Conservation (phyloP, 2,329 filamentous ascomycete genomes). For the Ophiosphaerella korrae region DNA sequence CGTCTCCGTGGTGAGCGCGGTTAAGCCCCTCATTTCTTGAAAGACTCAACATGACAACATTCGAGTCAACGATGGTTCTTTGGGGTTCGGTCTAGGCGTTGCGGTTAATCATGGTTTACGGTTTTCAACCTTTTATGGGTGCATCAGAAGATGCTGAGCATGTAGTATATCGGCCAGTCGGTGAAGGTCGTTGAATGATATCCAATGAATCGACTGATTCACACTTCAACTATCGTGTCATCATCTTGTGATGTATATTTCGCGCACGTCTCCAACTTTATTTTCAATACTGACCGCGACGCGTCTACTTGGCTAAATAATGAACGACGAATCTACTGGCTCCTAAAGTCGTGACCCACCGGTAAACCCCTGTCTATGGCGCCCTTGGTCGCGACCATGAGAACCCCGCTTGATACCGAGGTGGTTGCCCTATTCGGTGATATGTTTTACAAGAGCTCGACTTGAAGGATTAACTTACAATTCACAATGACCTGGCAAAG, state of each 20-base stretch:
- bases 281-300: too few species aligned
- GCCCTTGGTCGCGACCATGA: constrained; percentile 1
- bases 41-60: constrained; percentile 31
- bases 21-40: constrained; percentile 44
- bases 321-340: too few species aligned
- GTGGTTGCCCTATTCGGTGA: too few species aligned
- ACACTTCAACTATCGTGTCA: constrained; percentile 18
- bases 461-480: too few species aligned
- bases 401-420: neutral
- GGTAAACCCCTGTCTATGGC: constrained; percentile 16
- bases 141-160: constrained; percentile 43
- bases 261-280: too few species aligned
- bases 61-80: constrained; percentile 31
- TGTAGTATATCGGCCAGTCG: constrained; percentile 49
- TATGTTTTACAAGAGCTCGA: too few species aligned
- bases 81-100: constrained; percentile 43
- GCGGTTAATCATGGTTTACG: constrained; percentile 43
- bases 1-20: constrained; percentile 61
- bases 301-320: too few species aligned
- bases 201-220: constrained; percentile 39
- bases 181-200: constrained; percentile 43
- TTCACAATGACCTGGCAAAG: constrained; percentile 45
- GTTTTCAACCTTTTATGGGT: constrained; percentile 44
- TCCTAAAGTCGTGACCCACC: neutral
- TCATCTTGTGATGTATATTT: constrained; percentile 3